Evolutionary conservation across 805 yeast species (phyloP), one percentile per base, ranked within the genome.

Genomic region (Yarrowia sp.): DNA sequence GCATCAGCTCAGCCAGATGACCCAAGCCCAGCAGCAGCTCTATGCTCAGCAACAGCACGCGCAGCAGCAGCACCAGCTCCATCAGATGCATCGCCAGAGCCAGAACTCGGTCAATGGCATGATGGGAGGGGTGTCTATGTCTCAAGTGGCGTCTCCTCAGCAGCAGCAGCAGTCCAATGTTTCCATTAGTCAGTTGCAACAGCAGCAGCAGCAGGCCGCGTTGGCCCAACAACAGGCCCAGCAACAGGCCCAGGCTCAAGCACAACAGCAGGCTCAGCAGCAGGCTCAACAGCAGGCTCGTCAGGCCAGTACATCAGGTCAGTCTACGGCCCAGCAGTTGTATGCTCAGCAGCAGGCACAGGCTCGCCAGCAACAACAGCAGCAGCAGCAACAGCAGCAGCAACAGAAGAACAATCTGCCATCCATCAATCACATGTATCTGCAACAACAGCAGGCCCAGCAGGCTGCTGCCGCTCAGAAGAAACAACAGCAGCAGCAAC

Each of bases 221-320:
- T 51, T 61, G 67, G 38, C 68, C 48, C 58, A 67, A 66, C 69
- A 59, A 48, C 67, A 66, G 26, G 52, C 62, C 26, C 65, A 67
- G 26, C 67, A 62, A 41, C 68, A 62, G 54, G 35, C 24, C 35
- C 30, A 26, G 30, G 30, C 30, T 26, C 30, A 26, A 26, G 30
- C 30, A 43, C 65, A 67, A 65, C 70, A 52, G 52, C 67, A 66
- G 22, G 54, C 62, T 26, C n/a, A 3, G 35, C 35, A 28, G 35
- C 51, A 11, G 28, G 35, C 52, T 8, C 41, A 30, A 19, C 54
- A 49, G 9, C 56, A 49, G 41, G 24, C 40, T 19, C 52, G 24
- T 9, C 44, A 40, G n/a, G 26, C 41, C 5, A 17, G 22, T 4
- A 19, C 41, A 4, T 8, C 41, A 2, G 22, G 41, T 10, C 41